Base-by-base conservation (phyloP, 2,329 filamentous ascomycete species). In the Penicillium glabrum region DNA sequence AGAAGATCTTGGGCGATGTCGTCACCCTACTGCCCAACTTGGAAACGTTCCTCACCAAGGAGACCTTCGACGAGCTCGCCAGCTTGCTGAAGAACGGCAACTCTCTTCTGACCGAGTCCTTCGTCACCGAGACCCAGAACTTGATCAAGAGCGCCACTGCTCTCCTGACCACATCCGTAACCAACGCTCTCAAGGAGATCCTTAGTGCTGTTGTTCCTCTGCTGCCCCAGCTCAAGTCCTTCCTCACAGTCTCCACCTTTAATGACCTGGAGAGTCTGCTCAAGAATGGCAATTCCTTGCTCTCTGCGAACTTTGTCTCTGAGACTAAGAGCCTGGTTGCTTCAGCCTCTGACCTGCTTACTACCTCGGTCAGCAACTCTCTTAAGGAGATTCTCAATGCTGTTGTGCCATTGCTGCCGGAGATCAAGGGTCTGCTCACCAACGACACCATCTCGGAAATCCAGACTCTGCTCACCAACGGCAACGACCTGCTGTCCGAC, bases 331-430 rank as follows among this genome's bases (percentile, higher is more conserved):
- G 44, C 23, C 51, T 67, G 13, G 58, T 68, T 16, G 33, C 46
- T 41, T 60, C 59, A 37, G 66, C 65, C 23, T 61, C 61, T 51
- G 53, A 51, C 9, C 59, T 67, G 3, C 47, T 67, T 8, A 66
- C 65, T 21, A 58, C 60, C 10, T 51, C 61, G 9, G 53, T 63
- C 16, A 51, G 58, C 53, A 59, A 65, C 33, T 54, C 60, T 7
- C 53, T 67, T 5, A 64, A 65, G 53, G 47, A 57, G 14, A 48
- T 68, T 2, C 61, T 68, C 39, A 46, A 39, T 27, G 60, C 60
- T 16, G 41, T 65, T 16, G 49, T 54, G 4, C 58, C 62, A 2
- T 33, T 67, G 11, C 50, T 66, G 2, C 65, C 65, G 5, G 58
- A 63, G 44, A n/a, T 67, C 23, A 60, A 63, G 56, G 41, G 41